phyloP scores from a whole-genome alignment of 2,329 filamentous ascomycete genomes.

The Hypoxylon sp. region DNA sequence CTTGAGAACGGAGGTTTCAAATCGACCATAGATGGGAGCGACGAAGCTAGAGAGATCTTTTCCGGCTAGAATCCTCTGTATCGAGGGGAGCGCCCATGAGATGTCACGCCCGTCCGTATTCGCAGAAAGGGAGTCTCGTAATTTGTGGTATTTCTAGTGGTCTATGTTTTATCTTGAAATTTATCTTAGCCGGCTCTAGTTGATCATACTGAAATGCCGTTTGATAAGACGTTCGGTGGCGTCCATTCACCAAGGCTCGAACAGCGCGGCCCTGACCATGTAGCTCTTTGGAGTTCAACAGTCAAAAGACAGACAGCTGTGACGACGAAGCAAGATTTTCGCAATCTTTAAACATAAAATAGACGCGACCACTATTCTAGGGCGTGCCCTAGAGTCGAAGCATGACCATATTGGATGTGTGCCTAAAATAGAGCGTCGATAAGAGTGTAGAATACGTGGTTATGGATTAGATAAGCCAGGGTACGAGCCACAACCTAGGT shows the following conservation, averaged over 20 bases:
- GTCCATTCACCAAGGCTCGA: slow-evolving; percentile 1
- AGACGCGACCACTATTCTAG: neutral
- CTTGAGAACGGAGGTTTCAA: neutral
- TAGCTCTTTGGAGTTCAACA: neutral
- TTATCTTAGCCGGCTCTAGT: neutral
- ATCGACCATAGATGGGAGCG: neutral
- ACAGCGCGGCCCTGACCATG: neutral
- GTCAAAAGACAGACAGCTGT: neutral
- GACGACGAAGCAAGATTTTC: slow-evolving; percentile 4
- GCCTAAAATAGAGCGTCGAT: slow-evolving; percentile 2
- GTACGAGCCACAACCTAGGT: slow-evolving; percentile 5
- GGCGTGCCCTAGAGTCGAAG: neutral
- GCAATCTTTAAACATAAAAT: neutral
- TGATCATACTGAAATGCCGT: neutral
- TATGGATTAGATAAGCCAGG: slow-evolving; percentile 10
- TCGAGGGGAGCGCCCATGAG: neutral
- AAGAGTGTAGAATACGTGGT: slow-evolving; percentile 20
- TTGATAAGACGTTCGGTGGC: slow-evolving; percentile 1
- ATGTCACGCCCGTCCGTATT: neutral
- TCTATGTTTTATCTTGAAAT: neutral
- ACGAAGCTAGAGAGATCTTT: neutral
- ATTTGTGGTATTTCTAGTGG: neutral
- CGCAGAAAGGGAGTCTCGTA: neutral
- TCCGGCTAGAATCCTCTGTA: neutral
- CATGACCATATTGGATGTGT: neutral